phyloP scores from a whole-genome alignment of 805 yeast species.

The Lipomyces oligophaga region DNA sequence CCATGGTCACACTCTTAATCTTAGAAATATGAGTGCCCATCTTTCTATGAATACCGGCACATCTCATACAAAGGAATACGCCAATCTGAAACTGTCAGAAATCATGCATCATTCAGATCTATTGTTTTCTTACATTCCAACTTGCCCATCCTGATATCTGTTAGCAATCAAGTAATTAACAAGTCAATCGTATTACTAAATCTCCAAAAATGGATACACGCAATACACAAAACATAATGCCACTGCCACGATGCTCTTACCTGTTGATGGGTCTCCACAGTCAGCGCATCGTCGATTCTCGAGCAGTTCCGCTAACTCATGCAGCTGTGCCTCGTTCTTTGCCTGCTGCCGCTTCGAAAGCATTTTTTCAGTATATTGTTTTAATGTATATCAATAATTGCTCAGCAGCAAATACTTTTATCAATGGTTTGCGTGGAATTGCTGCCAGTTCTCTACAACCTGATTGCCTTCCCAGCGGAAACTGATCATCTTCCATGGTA shows the following conservation, averaged over 20 bases:
- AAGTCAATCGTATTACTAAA: not conserved
- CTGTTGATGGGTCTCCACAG: conserved; percentile 65
- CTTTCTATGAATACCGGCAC: conserved; percentile 73
- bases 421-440: too few species aligned
- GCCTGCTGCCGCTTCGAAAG: conserved; percentile 45
- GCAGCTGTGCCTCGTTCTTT: conserved; percentile 49
- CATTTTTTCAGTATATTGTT: too few species aligned
- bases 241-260: too few species aligned
- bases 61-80: conserved; percentile 73
- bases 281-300: conserved; percentile 78
- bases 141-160: conserved; percentile 37
- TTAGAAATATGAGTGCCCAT: conserved; percentile 58
- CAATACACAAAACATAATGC: not conserved
- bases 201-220: not conserved
- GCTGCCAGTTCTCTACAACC: too few species aligned
- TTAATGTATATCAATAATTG: too few species aligned
- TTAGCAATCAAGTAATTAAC: not conserved
- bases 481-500: too few species aligned
- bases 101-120: too few species aligned
- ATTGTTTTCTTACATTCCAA: conserved; percentile 30
- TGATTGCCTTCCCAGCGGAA: too few species aligned
- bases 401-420: too few species aligned
- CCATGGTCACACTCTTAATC: conserved; percentile 71
- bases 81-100: conserved; percentile 44
- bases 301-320: conserved; percentile 55